Base-by-base conservation (phyloP, 345 rosid species). In the Leavenworthia alabamica region DNA sequence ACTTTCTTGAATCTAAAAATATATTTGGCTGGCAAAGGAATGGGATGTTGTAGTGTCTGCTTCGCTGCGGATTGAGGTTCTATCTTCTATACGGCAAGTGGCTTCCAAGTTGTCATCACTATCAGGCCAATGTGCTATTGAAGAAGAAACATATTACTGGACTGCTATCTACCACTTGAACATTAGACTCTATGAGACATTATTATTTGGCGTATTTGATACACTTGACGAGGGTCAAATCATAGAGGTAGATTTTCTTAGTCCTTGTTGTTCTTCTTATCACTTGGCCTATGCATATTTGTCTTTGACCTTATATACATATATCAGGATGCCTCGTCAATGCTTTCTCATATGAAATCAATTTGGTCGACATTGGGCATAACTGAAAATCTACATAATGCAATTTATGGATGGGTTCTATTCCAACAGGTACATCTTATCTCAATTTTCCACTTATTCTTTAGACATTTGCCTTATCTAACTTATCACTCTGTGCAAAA, bases 301-400 rank as follows among this genome's bases (percentile, higher is more conserved):
- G 6, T 73, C 50, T 41, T 29, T 50, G 66, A 29, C 64, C 44
- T 64, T 8, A 55, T 46, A 20, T 19, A 14, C 60, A 15, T 62
- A 58, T 77, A 20, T 37, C 67, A 89, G 98, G 95, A 89, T 71
- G 89, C 84, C 37, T 82, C 80, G 42, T 83, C 84, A 29, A 50
- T 89, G 31, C 77, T 83, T 40, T 66, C 59, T 53, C 75, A 76
- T 74, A 71, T 93, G 68, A 85, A 81, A 69, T 66, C 83, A 60
- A 82, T 93, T 19, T 89, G 96, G 97, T 61, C 95, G 66, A 79
- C 86, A 58, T 80, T 93, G 73, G 99, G 99, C 80, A 85, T 93
- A 76, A 93, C 95, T 60, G 77, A 75, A 60, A 80, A 78, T 75
- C 50, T 89, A 60, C 99, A 93, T 66, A 56, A 82, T 77, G 91